Percentiles rank a stretch among this genome's conserved stretches.
These are phyloP conservation scores for Phytopythium kandeliae DNA, from an alignment of 352 stramenopile genomes.

Conservation along the genomic window DNA sequence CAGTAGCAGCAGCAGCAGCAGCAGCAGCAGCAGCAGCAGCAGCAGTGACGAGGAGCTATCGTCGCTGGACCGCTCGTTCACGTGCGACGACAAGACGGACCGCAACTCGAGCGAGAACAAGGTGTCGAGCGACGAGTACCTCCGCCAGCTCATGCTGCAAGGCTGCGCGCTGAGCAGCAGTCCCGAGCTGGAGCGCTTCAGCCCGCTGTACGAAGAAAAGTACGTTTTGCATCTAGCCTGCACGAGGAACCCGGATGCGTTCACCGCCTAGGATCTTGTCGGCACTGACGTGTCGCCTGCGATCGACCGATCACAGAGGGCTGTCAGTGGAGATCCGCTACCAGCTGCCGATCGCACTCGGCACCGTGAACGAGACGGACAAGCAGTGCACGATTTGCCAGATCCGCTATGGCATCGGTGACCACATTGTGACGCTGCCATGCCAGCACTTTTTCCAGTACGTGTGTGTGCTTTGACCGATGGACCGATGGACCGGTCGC, in stretches of 20 bases:
- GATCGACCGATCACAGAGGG: slow-evolving; percentile 39
- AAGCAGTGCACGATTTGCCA: slow-evolving; percentile 87
- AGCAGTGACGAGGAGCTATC: slow-evolving; percentile 81
- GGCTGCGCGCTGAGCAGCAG: slow-evolving; percentile 60
- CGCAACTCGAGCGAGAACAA: slow-evolving; percentile 35
- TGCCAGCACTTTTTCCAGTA: slow-evolving; percentile 89
- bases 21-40: too few species aligned
- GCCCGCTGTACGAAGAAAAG: slow-evolving; percentile 74
- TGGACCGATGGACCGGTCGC: too few species aligned
- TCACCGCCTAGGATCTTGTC: too few species aligned
- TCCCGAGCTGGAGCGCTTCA: slow-evolving; percentile 63
- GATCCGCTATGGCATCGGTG: slow-evolving; percentile 73
- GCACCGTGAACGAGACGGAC: slow-evolving; percentile 75
- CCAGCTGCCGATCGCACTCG: slow-evolving; percentile 67
- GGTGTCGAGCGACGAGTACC: slow-evolving; percentile 53
- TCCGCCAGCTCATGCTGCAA: slow-evolving; percentile 51
- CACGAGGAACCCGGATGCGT: too few species aligned
- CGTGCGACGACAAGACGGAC: slow-evolving; percentile 33
- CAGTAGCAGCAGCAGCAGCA: too few species aligned
- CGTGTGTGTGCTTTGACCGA: slow-evolving; percentile 17
- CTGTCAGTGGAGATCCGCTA: slow-evolving; percentile 76
- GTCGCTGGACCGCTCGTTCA: slow-evolving; percentile 55
- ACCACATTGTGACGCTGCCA: slow-evolving; percentile 78
- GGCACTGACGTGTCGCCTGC: background rate
- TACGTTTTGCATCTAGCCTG: slow-evolving; percentile 13